Percentiles rank a stretch among this genome's conserved stretches.
Evolutionary conservation across 345 rosid genomes (phyloP).

Genomic region (Citrus cavaleriei): DNA sequence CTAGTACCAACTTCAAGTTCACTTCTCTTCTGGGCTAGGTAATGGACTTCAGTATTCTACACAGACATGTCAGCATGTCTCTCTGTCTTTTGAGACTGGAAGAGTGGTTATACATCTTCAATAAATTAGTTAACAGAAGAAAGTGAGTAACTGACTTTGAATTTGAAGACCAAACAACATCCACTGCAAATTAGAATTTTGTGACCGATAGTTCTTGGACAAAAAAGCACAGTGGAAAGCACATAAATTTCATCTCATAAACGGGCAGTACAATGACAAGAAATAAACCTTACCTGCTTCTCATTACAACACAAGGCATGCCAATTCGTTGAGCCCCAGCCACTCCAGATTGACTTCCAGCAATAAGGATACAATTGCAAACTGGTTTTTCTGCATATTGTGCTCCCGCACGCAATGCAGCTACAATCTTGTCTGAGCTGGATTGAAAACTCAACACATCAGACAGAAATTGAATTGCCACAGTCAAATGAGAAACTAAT

Average conservation of each 20-base stretch:
- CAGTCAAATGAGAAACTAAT: not conserved
- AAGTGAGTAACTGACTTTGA: not conserved
- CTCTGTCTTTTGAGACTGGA: not conserved
- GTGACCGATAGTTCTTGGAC: not conserved
- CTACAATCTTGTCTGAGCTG: conserved; percentile 73
- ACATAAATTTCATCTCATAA: not conserved
- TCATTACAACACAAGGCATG: conserved; percentile 79
- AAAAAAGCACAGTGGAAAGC: not conserved
- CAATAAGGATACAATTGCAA: conserved; percentile 67
- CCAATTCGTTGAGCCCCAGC: conserved; percentile 73
- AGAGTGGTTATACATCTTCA: not conserved
- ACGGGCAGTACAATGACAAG: not conserved
- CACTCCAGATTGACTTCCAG: conserved; percentile 84
- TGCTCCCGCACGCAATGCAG: conserved; percentile 86
- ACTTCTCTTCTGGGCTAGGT: not conserved
- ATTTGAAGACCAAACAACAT: not conserved
- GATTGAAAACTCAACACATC: not conserved
- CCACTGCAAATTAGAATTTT: not conserved
- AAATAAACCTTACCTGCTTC: conserved; percentile 66
- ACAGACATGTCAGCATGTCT: not conserved
- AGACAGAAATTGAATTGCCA: conserved; percentile 6
- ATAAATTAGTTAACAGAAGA: not conserved
- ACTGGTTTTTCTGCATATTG: conserved; percentile 60
- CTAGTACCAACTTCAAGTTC: not conserved
- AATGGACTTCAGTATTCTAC: not conserved